Conservation (phyloP, 2,329 filamentous ascomycete genomes). For the Ophiocordyceps robertsii region DNA sequence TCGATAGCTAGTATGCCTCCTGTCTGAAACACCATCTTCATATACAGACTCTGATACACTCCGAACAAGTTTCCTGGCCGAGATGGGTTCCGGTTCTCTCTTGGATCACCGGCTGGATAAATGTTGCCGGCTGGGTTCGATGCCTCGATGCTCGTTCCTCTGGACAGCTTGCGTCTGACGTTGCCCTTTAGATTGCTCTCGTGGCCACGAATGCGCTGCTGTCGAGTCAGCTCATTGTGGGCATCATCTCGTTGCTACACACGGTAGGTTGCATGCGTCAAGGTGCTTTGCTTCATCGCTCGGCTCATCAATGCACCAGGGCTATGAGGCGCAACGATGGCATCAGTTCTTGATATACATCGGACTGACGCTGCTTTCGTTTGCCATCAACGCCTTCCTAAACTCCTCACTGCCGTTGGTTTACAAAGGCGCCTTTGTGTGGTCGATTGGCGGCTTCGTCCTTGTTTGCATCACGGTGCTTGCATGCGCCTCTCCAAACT, state of each 20-base stretch:
- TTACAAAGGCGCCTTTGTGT: slow-evolving; percentile 55
- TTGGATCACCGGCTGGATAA: slow-evolving; percentile 42
- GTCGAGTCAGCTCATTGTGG: slow-evolving; percentile 51
- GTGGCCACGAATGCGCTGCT: slow-evolving; percentile 56
- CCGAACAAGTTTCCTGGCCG: slow-evolving; percentile 8
- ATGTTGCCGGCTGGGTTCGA: slow-evolving; percentile 47
- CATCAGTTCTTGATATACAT: slow-evolving; percentile 50
- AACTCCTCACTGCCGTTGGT: slow-evolving; percentile 23
- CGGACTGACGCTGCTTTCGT: slow-evolving; percentile 13
- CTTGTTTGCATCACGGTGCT: slow-evolving; percentile 57
- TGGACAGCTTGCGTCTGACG: neutral
- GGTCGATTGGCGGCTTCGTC: slow-evolving; percentile 54
- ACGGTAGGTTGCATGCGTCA: slow-evolving; percentile 12
- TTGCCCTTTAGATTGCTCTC: slow-evolving; percentile 32
- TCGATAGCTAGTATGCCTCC: slow-evolving; percentile 2
- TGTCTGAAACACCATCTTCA: neutral
- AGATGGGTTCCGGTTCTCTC: slow-evolving; percentile 13
- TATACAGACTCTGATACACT: neutral
- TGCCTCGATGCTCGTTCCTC: neutral
- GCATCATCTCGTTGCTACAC: slow-evolving; percentile 49
- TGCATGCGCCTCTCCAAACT: slow-evolving; percentile 50
- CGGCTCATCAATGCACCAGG: slow-evolving; percentile 4
- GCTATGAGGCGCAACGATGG: slow-evolving; percentile 45
- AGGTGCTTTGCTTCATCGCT: neutral
- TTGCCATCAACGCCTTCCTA: slow-evolving; percentile 16